A percentile compares a stretch with the other conserved stretches of the same genome.
These are phyloP conservation scores for Rutidosis leptorrhynchoides DNA, from an alignment of 129 eudicot species.

Conservation along the genomic window DNA sequence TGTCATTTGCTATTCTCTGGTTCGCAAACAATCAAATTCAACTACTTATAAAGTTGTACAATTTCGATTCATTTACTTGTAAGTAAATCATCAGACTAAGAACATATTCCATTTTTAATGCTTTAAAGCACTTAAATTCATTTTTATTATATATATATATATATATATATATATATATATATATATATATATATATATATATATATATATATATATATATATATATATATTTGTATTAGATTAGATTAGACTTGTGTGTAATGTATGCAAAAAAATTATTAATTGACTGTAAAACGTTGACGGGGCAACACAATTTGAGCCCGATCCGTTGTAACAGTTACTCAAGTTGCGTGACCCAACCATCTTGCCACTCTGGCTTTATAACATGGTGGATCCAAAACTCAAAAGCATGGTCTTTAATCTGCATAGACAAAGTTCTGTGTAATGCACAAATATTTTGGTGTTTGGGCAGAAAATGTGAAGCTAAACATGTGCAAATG, in stretches of 20 bases:
- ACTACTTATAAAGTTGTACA: not conserved
- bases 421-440: conserved; percentile 19
- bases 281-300: not conserved
- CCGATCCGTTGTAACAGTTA: not conserved
- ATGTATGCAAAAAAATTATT: not conserved
- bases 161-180: too few relatives aligned
- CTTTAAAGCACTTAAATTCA: not conserved
- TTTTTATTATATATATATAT: too few relatives aligned
- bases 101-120: not conserved
- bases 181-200: too few relatives aligned
- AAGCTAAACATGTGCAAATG: conserved; percentile 76
- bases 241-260: not conserved
- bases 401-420: conserved; percentile 1
- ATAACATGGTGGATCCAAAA: conserved; percentile 5
- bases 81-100: not conserved
- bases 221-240: too few relatives aligned
- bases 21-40: conserved; percentile 52
- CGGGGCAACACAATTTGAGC: not conserved
- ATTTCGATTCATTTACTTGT: not conserved
- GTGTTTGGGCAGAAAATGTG: conserved; percentile 22
- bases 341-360: not conserved
- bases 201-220: too few relatives aligned
- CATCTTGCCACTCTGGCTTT: not conserved
- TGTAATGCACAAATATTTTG: conserved; percentile 6
- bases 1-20: conserved; percentile 43